Evolutionary conservation across 345 rosid species (phyloP), one percentile per base, ranked within the genome.

Genomic region (Eucalyptus erythrocorys): DNA sequence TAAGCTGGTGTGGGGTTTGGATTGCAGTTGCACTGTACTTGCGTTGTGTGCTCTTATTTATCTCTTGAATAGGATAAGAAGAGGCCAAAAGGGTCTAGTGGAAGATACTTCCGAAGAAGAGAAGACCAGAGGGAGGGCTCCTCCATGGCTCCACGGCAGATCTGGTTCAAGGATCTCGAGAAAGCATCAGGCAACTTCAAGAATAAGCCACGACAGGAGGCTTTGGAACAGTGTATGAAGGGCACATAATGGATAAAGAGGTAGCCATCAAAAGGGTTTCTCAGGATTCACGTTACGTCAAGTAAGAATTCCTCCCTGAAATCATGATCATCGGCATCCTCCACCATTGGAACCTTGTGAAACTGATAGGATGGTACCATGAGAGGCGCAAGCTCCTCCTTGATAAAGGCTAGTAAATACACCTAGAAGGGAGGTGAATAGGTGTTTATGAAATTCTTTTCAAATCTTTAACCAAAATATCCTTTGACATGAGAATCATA

Each of bases 281-380:
- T 3, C 90, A 94, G 93, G 91, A 93, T 86, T 94, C 96, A 19
- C 92, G 92, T 27, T 97, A 95, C 88, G 98, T 97, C 30, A 95
- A 96, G 92, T 96, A 93, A 89, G 99, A 94, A 87, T 97, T 97
- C 94, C 89, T 95, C 47, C 94, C 96, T 7, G 99, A 96, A 90
- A 96, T 96, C 79, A 95, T 94, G 17, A 94, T 96, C 24, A 95
- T 96, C 2, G 94, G 98, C 88, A 93, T 91, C 84, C 93, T 97
- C n/a, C 93, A 93, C 45, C 98, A 97, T 84, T 87, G 91, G 76
- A 96, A 97, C 85, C 92, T 95, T 2, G 97, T 97, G 49, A 96
- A 93, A 90, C 91, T 95, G 89, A 92, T 95, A 45, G 98, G 99
- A 24, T 96, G 98, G 98, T 96, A 96, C 89, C 93, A 97, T 34